phyloP scores from a whole-genome alignment of 495 filamentous ascomycete genomes.

The Aspergillus carlsbadensis region DNA sequence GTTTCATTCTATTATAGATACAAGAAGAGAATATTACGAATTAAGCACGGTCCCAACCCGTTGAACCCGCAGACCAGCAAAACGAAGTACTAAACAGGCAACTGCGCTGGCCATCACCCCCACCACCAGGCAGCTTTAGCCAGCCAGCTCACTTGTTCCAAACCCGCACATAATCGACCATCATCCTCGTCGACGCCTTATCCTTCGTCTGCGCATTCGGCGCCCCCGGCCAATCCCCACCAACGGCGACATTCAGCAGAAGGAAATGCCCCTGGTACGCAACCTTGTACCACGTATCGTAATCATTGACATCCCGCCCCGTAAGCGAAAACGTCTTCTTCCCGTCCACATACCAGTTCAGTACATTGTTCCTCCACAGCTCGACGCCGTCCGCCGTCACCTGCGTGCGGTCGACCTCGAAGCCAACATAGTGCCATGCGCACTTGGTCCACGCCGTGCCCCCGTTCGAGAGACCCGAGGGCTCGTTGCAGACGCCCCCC shows the following conservation, averaged over 20 bases:
- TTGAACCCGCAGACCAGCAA: too few species aligned
- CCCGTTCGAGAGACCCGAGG: neutral
- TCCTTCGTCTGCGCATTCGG: neutral
- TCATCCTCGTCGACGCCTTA: neutral
- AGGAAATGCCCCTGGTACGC: constrained; percentile 9
- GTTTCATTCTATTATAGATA: too few species aligned
- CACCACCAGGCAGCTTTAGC: too few species aligned
- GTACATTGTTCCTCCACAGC: constrained; percentile 2
- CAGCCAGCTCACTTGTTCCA: constrained; percentile 10
- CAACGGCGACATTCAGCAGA: constrained; percentile 8
- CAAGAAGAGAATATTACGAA: too few species aligned
- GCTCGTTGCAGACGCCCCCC: constrained; percentile 10
- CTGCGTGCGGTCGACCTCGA: constrained; percentile 12
- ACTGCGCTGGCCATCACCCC: too few species aligned
- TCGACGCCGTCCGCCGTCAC: neutral
- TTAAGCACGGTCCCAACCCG: too few species aligned
- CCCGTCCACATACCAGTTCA: constrained; percentile 13
- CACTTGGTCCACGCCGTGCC: neutral
- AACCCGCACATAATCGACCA: constrained; percentile 13
- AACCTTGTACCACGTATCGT: neutral
- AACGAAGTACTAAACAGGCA: too few species aligned
- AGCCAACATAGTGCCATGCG: constrained; percentile 10
- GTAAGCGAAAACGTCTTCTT: neutral
- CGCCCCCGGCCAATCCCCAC: neutral
- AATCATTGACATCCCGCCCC: constrained; percentile 3